Percentiles rank a stretch among this genome's conserved stretches.
Evolutionary conservation across 805 yeast species (phyloP).

Genomic region (Trichomonascus vanleenenianus): DNA sequence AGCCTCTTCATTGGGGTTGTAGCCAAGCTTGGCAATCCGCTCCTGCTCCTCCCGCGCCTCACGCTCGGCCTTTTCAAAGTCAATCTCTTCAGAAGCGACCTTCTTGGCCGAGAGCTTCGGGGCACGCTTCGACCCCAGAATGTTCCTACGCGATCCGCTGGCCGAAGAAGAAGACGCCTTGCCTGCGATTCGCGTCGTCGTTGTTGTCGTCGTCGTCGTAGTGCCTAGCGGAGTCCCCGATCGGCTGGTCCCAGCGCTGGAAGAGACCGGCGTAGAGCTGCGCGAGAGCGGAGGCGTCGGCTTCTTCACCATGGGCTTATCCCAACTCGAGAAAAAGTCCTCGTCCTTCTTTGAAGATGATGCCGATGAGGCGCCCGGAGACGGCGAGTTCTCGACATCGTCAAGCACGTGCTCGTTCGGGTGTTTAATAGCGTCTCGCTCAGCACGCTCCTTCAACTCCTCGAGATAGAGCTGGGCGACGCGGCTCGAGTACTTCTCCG

Average conservation of each 20-base stretch:
- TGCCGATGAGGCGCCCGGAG: conserved; percentile 1
- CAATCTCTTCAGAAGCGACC: conserved; percentile 39
- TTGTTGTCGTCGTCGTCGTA: conserved; percentile 16
- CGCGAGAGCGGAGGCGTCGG: conserved; percentile 37
- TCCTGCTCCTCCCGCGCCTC: conserved; percentile 80
- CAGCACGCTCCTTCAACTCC: conserved; percentile 63
- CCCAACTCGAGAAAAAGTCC: conserved; percentile 90
- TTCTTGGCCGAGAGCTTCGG: conserved; percentile 27
- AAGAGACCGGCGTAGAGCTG: conserved; percentile 26
- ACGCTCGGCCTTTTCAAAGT: conserved; percentile 60
- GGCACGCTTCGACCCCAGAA: conserved; percentile 25
- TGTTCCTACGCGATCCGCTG: conserved; percentile 15
- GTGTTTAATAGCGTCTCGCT: conserved; percentile 55
- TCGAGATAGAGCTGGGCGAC: conserved; percentile 77
- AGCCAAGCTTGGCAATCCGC: conserved; percentile 41
- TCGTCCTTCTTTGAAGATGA: conserved; percentile 35
- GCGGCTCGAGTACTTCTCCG: conserved; percentile 69
- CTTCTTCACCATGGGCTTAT: conserved; percentile 51
- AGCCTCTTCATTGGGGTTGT: conserved; percentile 31
- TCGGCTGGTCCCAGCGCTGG: conserved; percentile 10
- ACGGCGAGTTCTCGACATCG: conserved; percentile 17
- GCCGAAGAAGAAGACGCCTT: conserved; percentile 10
- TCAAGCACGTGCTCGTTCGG: conserved; percentile 72
- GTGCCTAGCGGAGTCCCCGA: conserved; percentile 14
- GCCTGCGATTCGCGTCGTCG: conserved; percentile 8